Conservation (phyloP, 441 rosid genomes). For the Pelargonium exstipulatum region DNA sequence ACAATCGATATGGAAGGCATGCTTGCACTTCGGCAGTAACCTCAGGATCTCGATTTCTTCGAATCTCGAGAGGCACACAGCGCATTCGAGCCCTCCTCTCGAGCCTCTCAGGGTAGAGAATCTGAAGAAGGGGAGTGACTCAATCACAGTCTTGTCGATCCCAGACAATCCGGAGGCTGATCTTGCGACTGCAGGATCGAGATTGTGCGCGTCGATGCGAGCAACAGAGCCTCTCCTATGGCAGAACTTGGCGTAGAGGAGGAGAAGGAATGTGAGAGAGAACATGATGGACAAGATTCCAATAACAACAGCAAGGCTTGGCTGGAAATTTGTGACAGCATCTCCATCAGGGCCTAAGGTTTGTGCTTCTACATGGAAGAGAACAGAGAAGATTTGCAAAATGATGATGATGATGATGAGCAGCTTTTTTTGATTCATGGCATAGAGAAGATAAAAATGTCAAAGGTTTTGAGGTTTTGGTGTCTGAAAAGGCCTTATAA, state of each 20-base stretch:
- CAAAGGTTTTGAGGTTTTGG: not conserved
- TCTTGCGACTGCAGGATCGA: not conserved
- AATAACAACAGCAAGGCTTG: slow-evolving; percentile 68
- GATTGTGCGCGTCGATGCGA: slow-evolving; percentile 18
- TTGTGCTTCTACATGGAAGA: slow-evolving; percentile 38
- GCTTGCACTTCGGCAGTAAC: slow-evolving; percentile 50
- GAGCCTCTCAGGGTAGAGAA: slow-evolving; percentile 54
- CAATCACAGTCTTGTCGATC: slow-evolving; percentile 45
- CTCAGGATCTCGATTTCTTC: slow-evolving; percentile 48
- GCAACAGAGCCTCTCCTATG: slow-evolving; percentile 21
- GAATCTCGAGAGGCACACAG: slow-evolving; percentile 54
- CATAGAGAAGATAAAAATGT: not conserved
- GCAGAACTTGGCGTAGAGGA: slow-evolving; percentile 64
- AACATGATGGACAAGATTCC: slow-evolving; percentile 64
- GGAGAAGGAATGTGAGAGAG: slow-evolving; percentile 44
- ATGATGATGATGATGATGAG: not conserved
- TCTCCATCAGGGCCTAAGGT: slow-evolving; percentile 14
- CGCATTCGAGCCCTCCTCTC: slow-evolving; percentile 54
- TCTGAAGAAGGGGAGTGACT: slow-evolving; percentile 57
- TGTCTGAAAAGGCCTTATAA: not conserved
- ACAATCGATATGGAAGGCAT: slow-evolving; percentile 58
- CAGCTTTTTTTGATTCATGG: slow-evolving; percentile 34
- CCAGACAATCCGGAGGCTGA: slow-evolving; percentile 61
- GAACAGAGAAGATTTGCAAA: slow-evolving; percentile 2
- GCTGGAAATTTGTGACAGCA: slow-evolving; percentile 42